Conservation (phyloP, 441 rosid genomes). For the Codiaeum variegatum region DNA sequence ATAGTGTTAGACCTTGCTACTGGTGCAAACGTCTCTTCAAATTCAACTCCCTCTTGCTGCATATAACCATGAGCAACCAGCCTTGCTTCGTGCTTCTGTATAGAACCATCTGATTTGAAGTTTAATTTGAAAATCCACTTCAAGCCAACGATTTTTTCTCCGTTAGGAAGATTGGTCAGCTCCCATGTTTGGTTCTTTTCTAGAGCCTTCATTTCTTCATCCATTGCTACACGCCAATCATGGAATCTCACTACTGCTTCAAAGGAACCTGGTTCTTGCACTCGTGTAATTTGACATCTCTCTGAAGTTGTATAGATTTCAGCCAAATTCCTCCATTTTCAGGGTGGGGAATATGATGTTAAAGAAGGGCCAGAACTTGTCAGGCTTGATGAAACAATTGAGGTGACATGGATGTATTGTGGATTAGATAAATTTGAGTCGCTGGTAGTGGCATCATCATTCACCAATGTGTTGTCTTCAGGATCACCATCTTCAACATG, state of each 20-base stretch:
- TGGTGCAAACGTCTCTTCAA: neutral
- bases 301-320: no score
- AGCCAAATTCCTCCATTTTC: no score
- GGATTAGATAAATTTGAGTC: no score
- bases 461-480: no score
- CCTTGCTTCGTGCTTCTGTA: neutral
- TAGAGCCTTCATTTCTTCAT: neutral
- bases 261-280: neutral
- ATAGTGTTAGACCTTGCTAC: neutral
- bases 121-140: neutral
- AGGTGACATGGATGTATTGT: no score
- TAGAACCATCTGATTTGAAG: neutral
- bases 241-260: neutral
- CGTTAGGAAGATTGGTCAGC: neutral
- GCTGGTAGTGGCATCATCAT: no score
- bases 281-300: neutral
- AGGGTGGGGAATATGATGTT: no score
- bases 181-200: neutral
- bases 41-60: neutral
- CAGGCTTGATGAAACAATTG: no score
- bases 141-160: neutral
- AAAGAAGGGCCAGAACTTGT: neutral
- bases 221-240: neutral
- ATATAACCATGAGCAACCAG: neutral
- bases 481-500: neutral